Conservation (phyloP, 257 asterid species). For the Solanum bukasovii region DNA sequence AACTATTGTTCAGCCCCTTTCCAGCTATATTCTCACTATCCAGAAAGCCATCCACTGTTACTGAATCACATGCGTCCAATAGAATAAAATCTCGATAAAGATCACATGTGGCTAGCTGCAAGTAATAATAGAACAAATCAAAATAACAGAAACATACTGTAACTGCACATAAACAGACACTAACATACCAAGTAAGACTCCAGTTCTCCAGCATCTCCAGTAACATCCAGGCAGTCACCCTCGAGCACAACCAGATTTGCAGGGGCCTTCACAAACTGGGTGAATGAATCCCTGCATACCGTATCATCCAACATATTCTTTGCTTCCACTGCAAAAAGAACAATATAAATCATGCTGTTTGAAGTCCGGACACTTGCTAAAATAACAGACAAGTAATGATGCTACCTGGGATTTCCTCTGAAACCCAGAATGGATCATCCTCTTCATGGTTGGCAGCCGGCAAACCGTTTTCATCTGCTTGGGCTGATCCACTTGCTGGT, state of each 20-base stretch:
- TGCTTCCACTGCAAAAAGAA: slow-evolving; percentile 53
- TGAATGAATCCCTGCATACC: slow-evolving; percentile 27
- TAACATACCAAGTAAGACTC: slow-evolving; percentile 81
- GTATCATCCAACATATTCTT: slow-evolving; percentile 51
- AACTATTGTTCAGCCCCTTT: slow-evolving; percentile 22
- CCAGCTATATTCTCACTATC: slow-evolving; percentile 25
- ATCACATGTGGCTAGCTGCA: slow-evolving; percentile 79
- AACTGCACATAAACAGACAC: not conserved
- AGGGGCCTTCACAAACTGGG: slow-evolving; percentile 62
- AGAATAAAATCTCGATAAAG: slow-evolving; percentile 81
- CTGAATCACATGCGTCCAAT: slow-evolving; percentile 70
- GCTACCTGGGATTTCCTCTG: slow-evolving; percentile 74
- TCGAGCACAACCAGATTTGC: slow-evolving; percentile 91
- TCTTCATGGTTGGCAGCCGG: slow-evolving; percentile 15
- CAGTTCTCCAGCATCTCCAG: slow-evolving; percentile 79
- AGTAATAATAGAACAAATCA: slow-evolving; percentile 1
- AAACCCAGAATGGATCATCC: slow-evolving; percentile 65
- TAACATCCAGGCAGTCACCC: slow-evolving; percentile 88
- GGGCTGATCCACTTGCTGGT: slow-evolving; percentile 29
- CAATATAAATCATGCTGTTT: slow-evolving; percentile 4
- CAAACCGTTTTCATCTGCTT: slow-evolving; percentile 24
- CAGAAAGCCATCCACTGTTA: slow-evolving; percentile 51
- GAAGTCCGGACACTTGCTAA: not conserved
- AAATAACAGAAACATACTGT: not conserved
- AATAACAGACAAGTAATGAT: slow-evolving; percentile 10